phyloP scores from a whole-genome alignment of 352 stramenopile species.

The Pythium utonaiense region DNA sequence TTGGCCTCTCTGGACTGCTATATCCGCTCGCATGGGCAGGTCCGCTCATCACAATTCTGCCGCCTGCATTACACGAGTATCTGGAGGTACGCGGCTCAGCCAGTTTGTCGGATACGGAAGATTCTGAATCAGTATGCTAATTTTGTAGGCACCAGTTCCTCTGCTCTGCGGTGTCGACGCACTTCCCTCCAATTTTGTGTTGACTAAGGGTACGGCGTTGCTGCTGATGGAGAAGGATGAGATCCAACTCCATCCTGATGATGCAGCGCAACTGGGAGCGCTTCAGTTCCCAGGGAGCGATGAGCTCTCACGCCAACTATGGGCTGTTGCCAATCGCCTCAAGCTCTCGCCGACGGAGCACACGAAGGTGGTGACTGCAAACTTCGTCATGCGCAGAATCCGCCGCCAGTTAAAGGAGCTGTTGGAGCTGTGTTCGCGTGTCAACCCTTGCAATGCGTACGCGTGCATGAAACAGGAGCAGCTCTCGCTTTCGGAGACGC shows the following conservation, averaged over 20 bases:
- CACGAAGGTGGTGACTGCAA: neutral
- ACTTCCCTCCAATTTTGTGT: constrained; percentile 11
- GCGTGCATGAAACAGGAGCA: constrained; percentile 29
- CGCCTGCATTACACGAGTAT: constrained; percentile 20
- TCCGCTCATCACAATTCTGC: constrained; percentile 25
- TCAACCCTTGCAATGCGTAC: constrained; percentile 25
- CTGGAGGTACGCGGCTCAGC: constrained; percentile 12
- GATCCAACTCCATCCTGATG: constrained; percentile 18
- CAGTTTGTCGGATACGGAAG: neutral
- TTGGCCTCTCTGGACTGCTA: constrained; percentile 16
- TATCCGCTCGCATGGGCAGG: constrained; percentile 22
- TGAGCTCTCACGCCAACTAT: constrained; percentile 9
- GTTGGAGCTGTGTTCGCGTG: constrained; percentile 14
- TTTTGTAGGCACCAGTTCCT: constrained; percentile 20
- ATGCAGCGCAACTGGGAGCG: constrained; percentile 14
- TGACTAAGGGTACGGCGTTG: constrained; percentile 21
- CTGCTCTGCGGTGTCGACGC: constrained; percentile 22
- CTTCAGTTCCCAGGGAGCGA: constrained; percentile 21
- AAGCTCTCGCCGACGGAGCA: neutral
- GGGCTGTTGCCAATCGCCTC: constrained; percentile 3
- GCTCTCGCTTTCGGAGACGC: constrained; percentile 21
- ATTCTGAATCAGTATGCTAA: neutral
- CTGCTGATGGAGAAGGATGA: constrained; percentile 15
- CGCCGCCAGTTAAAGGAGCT: constrained; percentile 16
- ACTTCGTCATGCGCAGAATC: constrained; percentile 17